Evolutionary conservation across 1,139 yeast species (phyloP), one percentile per base, ranked within the genome.

Genomic region (Hansenula anomala): DNA sequence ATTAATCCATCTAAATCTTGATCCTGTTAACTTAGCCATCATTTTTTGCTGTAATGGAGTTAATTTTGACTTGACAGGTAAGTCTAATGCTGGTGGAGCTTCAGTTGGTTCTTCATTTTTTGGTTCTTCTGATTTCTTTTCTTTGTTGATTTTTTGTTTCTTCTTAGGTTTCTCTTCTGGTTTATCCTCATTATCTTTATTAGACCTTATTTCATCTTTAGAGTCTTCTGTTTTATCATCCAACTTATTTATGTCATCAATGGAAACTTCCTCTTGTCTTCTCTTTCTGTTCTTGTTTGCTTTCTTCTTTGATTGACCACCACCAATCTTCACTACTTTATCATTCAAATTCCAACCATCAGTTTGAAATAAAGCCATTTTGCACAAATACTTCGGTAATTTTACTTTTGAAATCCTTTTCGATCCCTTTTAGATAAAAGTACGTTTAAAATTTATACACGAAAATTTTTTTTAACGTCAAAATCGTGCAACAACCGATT

Each of bases 1-100:
- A 59, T 92, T 92, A 57, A 92, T 94, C 97, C 97, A 92, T 60
- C 99, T 73, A 64, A 92, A 92, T 52, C 98, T 69, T 0, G 97
- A 89, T 0, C 98, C 99, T 2, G 95, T 79, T 34, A 92, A 73
- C 60, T 92, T 92, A 36, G 87, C 89, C 80, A 88, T 78, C 97
- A 92, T 92, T 58, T 92, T 94, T 54, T 85, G 88, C 60, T 94
- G 98, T 48, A 94, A 66, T 14, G 97, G 96, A 0, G 97, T 90
- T 38, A 92, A 66, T 41, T 82, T 81, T 1, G 67, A 50, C 28
- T 47, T 48, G 30, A 47, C 44, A 20, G 57, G 46, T 22, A 48
- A 36, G 11, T 43, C 51, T 27, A 48, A 36, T 36, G 44, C 38
- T 30, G 49, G 45, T 32, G 40, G 19, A 37, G 40, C 20, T n/a